These are phyloP conservation scores for Pyrenula aspistea DNA, from an alignment of 495 filamentous ascomycete genomes.

Conservation along the genomic window DNA sequence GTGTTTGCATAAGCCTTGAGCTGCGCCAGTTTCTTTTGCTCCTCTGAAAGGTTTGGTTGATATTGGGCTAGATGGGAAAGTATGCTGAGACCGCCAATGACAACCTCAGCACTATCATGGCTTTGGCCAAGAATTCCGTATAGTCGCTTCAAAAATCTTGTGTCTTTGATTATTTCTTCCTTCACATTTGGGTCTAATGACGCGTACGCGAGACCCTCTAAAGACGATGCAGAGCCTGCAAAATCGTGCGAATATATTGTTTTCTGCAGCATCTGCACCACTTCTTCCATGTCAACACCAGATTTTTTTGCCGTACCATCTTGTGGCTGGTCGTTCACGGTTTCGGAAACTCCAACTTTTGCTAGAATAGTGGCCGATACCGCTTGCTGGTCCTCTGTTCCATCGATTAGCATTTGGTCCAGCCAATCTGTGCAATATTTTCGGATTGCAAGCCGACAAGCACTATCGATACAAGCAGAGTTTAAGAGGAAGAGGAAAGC, in stretches of 20 bases:
- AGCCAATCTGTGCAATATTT: slow-evolving; percentile 78
- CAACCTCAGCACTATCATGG: slow-evolving; percentile 50
- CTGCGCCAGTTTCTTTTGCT: slow-evolving; percentile 80
- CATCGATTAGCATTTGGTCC: slow-evolving; percentile 59
- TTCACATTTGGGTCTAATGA: slow-evolving; percentile 75
- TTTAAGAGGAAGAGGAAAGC: slow-evolving; percentile 79
- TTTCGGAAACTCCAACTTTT: slow-evolving; percentile 41
- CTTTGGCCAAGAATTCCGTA: slow-evolving; percentile 50
- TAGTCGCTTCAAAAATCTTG: slow-evolving; percentile 50
- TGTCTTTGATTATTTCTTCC: slow-evolving; percentile 59
- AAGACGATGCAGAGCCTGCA: slow-evolving; percentile 47
- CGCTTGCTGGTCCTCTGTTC: slow-evolving; percentile 47
- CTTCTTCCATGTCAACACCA: slow-evolving; percentile 28
- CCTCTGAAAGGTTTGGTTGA: slow-evolving; percentile 67
- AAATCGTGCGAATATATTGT: slow-evolving; percentile 11
- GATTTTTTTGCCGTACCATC: slow-evolving; percentile 16
- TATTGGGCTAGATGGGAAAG: slow-evolving; percentile 75
- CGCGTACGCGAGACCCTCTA: slow-evolving; percentile 89
- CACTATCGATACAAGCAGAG: slow-evolving; percentile 71
- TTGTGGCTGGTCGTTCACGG: slow-evolving; percentile 4
- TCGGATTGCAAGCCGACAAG: slow-evolving; percentile 66
- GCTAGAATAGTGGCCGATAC: slow-evolving; percentile 79
- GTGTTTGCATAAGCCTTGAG: slow-evolving; percentile 89
- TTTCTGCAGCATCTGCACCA: slow-evolving; percentile 59
- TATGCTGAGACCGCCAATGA: slow-evolving; percentile 77